Base-by-base conservation (phyloP, 73 alveolate genomes). In the Blepharisma japonicum region DNA sequence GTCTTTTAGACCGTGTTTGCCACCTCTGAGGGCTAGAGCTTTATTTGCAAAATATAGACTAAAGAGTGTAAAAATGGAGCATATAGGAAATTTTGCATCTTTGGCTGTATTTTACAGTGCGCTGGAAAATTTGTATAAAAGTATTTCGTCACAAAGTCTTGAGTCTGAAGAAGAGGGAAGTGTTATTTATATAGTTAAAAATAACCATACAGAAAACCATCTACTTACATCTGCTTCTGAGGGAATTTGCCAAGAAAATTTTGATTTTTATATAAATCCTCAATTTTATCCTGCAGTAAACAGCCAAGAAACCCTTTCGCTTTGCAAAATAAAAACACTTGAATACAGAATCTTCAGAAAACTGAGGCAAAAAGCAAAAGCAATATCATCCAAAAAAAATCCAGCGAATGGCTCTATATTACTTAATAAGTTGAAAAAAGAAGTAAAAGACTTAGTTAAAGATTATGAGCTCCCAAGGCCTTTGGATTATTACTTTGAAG, bases 321-420 rank as follows among this genome's bases (percentile, higher is more conserved):
- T 32, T 32, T 32, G 42, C 42, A 94, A 94, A 87, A 51, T 94
- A 18, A 94, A 94, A 83, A 94, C 97, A 6, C 85, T 90, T 83
- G 98, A 94, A 68, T 94, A 94, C 78, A 89, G 97, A 74, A 87
- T 92, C 7, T 87, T 89, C 56, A 55, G 98, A 56, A 94, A 91
- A 76, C 80, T 94, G 25, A 89, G 98, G 87, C 97, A 94, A 84
- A 91, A 91, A 79, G 89, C 89, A 4, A 92, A 85, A 80, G 83
- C 86, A 82, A 32, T 32, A 32, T 32, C 42, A 32, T 32, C 42
- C 0, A 32, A 32, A 32, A 32, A 32, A 32, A 32, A 32, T 32
- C 42, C 42, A 32, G 42, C 42, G 0, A 32, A 32, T 32, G 42
- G 5, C 42, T 3, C 3, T 1, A 32, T 32, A 32, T 46, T 6